These are phyloP conservation scores for Phanerochaete sordida DNA, from an alignment of 768 basidiomycete species.

Conservation along the genomic window DNA sequence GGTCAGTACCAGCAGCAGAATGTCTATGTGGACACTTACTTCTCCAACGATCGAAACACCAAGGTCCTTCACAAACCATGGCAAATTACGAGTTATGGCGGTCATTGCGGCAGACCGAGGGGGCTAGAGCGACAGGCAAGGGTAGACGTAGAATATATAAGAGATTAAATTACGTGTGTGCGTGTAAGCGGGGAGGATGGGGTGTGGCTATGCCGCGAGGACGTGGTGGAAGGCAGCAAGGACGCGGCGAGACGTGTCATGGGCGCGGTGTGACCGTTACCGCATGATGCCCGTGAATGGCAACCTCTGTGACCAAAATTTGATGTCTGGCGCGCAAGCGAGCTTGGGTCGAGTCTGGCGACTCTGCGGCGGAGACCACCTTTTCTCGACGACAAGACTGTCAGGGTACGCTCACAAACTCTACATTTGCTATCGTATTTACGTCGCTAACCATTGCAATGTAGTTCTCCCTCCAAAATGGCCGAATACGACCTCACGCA, in stretches of 20 bases:
- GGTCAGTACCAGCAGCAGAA: background rate
- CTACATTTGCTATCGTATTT: background rate
- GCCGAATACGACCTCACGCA: slow-evolving; percentile 89
- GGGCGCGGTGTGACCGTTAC: slow-evolving; percentile 1
- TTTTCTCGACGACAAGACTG: background rate
- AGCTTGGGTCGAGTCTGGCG: background rate
- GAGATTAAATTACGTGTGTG: background rate
- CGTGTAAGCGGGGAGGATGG: background rate
- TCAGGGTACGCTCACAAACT: background rate
- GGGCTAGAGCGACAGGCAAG: background rate
- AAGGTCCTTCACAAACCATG: slow-evolving; percentile 79
- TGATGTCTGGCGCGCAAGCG: slow-evolving; percentile 1
- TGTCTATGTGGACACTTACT: slow-evolving; percentile 36
- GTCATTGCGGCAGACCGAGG: slow-evolving; percentile 48
- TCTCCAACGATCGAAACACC: slow-evolving; percentile 80
- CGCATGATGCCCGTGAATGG: background rate
- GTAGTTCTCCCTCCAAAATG: slow-evolving; percentile 42
- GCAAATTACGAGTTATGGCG: slow-evolving; percentile 77
- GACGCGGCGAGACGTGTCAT: background rate
- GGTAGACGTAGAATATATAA: background rate
- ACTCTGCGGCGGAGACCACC: background rate
- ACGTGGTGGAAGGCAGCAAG: slow-evolving; percentile 4
- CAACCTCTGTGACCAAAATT: slow-evolving; percentile 12
- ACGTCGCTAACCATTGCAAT: background rate
- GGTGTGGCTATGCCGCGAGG: background rate